Evolutionary conservation across 768 basidiomycete species (phyloP).

Genomic region (Pulveroboletus frians): DNA sequence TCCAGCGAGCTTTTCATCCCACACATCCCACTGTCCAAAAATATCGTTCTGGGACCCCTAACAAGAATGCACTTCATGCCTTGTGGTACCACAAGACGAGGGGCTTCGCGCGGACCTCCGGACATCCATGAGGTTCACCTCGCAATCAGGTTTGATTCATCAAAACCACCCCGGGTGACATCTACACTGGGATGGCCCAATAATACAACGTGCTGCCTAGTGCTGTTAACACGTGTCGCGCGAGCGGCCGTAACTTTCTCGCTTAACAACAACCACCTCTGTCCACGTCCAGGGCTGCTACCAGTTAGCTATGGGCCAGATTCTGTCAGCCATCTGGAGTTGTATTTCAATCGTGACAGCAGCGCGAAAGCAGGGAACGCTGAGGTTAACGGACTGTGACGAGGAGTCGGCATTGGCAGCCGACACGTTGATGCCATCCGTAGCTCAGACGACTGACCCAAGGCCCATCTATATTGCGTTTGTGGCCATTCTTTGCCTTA

Average conservation of each 20-base stretch:
- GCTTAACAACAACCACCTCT: not conserved
- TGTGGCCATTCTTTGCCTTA: conserved; percentile 4
- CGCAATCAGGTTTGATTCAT: not conserved
- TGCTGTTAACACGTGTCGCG: conserved; percentile 8
- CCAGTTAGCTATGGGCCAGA: conserved; percentile 20
- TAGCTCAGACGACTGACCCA: not conserved
- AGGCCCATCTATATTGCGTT: conserved; percentile 28
- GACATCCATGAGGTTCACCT: not conserved
- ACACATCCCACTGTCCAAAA: not conserved
- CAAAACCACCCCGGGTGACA: conserved; percentile 1
- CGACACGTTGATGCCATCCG: not conserved
- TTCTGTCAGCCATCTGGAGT: conserved; percentile 1
- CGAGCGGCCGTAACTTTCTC: not conserved
- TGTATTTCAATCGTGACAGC: conserved; percentile 3
- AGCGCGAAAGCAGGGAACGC: conserved; percentile 1
- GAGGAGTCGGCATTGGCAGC: conserved; percentile 11
- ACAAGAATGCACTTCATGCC: not conserved
- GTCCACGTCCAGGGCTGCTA: conserved; percentile 9
- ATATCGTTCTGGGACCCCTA: not conserved
- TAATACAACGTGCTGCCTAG: not conserved
- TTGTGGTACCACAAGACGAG: not conserved
- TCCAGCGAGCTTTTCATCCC: not conserved
- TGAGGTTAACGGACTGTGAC: conserved; percentile 17
- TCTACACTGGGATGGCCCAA: not conserved
- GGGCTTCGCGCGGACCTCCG: not conserved